These are phyloP conservation scores for Colletotrichum neosansevieriae DNA, from an alignment of 2,329 filamentous ascomycete genomes.

Conservation along the genomic window DNA sequence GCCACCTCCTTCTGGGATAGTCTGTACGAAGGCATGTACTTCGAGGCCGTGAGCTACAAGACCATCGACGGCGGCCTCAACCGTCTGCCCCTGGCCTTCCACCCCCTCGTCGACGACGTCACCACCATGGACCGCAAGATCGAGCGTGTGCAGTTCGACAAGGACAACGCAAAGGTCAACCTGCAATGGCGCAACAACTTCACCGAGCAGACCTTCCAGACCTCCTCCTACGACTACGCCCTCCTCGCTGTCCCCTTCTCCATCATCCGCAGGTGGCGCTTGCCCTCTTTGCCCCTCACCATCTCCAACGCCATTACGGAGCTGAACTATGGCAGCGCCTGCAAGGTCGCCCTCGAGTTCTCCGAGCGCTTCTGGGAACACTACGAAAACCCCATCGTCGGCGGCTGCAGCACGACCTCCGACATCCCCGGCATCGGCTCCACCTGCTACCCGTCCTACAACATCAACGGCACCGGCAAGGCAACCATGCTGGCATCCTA, in stretches of 20 bases:
- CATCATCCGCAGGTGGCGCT: slow-evolving; percentile 71
- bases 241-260: slow-evolving; percentile 75
- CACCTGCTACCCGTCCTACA: slow-evolving; percentile 76
- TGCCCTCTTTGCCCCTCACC: slow-evolving; percentile 59
- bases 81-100: slow-evolving; percentile 71
- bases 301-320: slow-evolving; percentile 62
- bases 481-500: slow-evolving; percentile 74
- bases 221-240: slow-evolving; percentile 72
- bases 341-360: slow-evolving; percentile 76
- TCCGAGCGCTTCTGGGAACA: slow-evolving; percentile 72
- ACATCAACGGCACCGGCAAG: slow-evolving; percentile 72
- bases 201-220: slow-evolving; percentile 54
- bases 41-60: slow-evolving; percentile 68
- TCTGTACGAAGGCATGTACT: slow-evolving; percentile 70
- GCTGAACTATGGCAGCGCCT: slow-evolving; percentile 58
- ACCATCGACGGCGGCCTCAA: slow-evolving; percentile 71
- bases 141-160: slow-evolving; percentile 66
- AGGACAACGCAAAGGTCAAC: slow-evolving; percentile 63
- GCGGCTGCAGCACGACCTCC: slow-evolving; percentile 68
- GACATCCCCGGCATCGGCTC: slow-evolving; percentile 72
- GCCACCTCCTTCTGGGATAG: slow-evolving; percentile 60
- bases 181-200: slow-evolving; percentile 67
- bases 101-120: slow-evolving; percentile 68
- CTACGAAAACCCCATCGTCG: slow-evolving; percentile 66
- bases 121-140: slow-evolving; percentile 69